Conservation (phyloP, 1,284 basidiomycete genomes). For the Rhodotorula sp. region DNA sequence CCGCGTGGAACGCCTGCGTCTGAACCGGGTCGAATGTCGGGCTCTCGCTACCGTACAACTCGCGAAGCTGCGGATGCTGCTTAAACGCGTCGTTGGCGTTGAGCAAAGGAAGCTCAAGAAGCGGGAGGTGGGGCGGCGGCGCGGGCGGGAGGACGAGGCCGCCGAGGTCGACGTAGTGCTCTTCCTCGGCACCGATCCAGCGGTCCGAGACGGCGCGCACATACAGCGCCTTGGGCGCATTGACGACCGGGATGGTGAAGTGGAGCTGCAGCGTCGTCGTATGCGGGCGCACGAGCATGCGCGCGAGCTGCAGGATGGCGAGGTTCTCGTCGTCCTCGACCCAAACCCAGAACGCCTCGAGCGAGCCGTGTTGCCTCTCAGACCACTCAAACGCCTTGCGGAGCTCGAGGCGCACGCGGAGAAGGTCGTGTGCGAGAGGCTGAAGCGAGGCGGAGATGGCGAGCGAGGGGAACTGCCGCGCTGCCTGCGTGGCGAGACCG, state of each 20-base stretch:
- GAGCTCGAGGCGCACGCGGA: slow-evolving; percentile 67
- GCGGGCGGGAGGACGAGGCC: slow-evolving; percentile 72
- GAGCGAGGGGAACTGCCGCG: slow-evolving; percentile 80
- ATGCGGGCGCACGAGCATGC: slow-evolving; percentile 69
- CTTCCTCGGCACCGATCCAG: slow-evolving; percentile 91
- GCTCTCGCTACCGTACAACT: slow-evolving; percentile 21
- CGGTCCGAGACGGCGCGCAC: slow-evolving; percentile 83
- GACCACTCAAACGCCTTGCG: slow-evolving; percentile 82
- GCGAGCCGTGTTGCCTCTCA: slow-evolving; percentile 68
- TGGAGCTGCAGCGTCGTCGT: slow-evolving; percentile 66
- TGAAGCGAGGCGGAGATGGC: slow-evolving; percentile 67
- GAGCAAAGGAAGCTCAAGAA: slow-evolving; percentile 82
- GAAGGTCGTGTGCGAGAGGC: slow-evolving; percentile 79
- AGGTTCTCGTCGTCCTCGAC: slow-evolving; percentile 79
- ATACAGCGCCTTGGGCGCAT: slow-evolving; percentile 61
- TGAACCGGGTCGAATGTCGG: slow-evolving; percentile 75
- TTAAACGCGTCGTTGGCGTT: slow-evolving; percentile 54
- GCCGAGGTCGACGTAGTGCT: slow-evolving; percentile 65
- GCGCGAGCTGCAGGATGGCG: slow-evolving; percentile 77
- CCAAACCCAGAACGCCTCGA: slow-evolving; percentile 95
- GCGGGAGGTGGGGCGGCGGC: slow-evolving; percentile 65
- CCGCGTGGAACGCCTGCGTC: slow-evolving; percentile 84
- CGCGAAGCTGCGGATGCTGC: slow-evolving; percentile 18
- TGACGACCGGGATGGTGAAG: slow-evolving; percentile 74
- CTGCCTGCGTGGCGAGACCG: slow-evolving; percentile 72